Conservation (phyloP, 441 rosid species). For the Pelargonium fulgidum region DNA sequence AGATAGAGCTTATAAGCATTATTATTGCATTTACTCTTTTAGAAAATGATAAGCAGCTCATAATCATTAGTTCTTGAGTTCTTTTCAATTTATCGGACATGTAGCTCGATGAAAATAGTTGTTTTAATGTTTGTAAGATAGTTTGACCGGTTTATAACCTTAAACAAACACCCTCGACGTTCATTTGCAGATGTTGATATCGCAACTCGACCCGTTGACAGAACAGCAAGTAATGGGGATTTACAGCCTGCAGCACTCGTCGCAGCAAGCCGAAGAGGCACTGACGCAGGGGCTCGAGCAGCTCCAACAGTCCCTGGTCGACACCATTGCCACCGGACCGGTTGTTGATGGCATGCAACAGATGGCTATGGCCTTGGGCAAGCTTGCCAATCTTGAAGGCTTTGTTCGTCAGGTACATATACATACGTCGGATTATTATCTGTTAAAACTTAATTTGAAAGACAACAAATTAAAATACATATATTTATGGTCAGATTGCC, state of each 20-base stretch:
- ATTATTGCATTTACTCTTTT: too few relatives aligned
- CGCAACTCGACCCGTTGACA: slow-evolving; percentile 58
- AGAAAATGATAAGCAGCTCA: too few relatives aligned
- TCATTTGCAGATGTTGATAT: slow-evolving; percentile 44
- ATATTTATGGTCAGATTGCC: too few relatives aligned
- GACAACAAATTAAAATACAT: too few relatives aligned
- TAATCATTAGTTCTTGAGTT: too few relatives aligned
- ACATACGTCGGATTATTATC: neutral
- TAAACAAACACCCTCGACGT: too few relatives aligned
- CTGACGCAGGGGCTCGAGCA: slow-evolving; percentile 64
- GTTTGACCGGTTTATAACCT: too few relatives aligned
- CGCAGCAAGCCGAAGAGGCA: slow-evolving; percentile 74
- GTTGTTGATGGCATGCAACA: slow-evolving; percentile 59
- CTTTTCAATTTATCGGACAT: too few relatives aligned
- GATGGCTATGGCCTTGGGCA: slow-evolving; percentile 61
- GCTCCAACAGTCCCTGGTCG: slow-evolving; percentile 60
- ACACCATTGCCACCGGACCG: slow-evolving; percentile 40
- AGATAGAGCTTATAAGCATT: too few relatives aligned
- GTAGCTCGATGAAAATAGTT: too few relatives aligned
- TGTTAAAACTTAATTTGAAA: neutral
- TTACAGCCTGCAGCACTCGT: slow-evolving; percentile 59
- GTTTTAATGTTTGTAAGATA: too few relatives aligned
- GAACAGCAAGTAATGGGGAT: slow-evolving; percentile 72
- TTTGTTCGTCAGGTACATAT: slow-evolving; percentile 58
- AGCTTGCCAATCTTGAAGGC: slow-evolving; percentile 63